phyloP scores from a whole-genome alignment of 257 asterid genomes.

The Solanum pimpinellifolium region DNA sequence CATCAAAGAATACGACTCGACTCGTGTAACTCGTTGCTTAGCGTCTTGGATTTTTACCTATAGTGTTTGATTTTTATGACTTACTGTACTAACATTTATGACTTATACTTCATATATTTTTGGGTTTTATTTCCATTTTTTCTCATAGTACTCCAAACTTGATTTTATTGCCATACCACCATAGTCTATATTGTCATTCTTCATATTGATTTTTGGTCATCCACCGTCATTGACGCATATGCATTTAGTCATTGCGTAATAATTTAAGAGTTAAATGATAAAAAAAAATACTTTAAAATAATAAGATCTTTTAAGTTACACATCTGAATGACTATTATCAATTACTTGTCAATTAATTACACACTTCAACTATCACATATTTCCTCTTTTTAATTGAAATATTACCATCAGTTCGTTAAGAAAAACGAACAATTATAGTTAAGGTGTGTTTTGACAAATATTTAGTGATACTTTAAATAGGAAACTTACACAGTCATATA shows the following conservation, averaged over 20 bases:
- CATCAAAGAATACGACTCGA: neutral
- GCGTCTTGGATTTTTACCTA: neutral
- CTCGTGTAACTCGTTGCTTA: neutral
- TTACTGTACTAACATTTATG: neutral
- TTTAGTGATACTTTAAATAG: neutral
- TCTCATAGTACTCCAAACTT: neutral
- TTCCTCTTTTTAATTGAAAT: neutral
- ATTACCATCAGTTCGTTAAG: rapidly evolving
- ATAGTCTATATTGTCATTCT: neutral
- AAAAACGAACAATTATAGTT: neutral
- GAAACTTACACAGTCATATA: neutral
- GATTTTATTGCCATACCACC: neutral
- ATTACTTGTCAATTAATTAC: neutral
- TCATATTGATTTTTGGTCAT: neutral
- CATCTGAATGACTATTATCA: neutral
- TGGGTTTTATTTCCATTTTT: neutral
- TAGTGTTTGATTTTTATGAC: neutral
- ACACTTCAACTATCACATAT: neutral
- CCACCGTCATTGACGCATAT: neutral
- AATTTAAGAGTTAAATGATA: neutral
- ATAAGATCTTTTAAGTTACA: neutral
- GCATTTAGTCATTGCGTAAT: neutral
- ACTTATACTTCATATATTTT: neutral
- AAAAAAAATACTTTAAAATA: neutral
- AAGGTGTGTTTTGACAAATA: neutral